These are phyloP conservation scores for Mrakia hoshinonis DNA, from an alignment of 768 basidiomycete species.

Conservation along the genomic window DNA sequence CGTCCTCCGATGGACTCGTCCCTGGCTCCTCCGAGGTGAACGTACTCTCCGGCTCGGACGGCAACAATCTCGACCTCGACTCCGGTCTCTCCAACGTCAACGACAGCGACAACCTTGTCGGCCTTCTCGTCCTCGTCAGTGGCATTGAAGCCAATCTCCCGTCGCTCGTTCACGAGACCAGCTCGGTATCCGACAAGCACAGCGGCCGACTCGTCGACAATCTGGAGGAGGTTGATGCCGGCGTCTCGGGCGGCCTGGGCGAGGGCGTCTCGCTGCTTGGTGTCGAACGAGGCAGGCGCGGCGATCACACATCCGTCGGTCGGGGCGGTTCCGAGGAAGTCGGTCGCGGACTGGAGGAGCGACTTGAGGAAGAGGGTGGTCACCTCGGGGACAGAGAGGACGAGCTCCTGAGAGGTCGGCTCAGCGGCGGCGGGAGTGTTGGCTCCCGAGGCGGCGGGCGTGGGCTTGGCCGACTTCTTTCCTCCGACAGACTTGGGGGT, in stretches of 20 bases:
- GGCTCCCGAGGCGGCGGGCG: slow-evolving; percentile 38
- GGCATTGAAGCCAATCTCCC: slow-evolving; percentile 38
- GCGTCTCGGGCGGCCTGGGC: slow-evolving; percentile 66
- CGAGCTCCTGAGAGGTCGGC: slow-evolving; percentile 54
- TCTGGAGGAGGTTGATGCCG: slow-evolving; percentile 72
- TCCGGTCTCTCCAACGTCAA: slow-evolving; percentile 43
- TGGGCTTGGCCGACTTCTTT: slow-evolving; percentile 45
- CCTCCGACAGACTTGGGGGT: slow-evolving; percentile 30
- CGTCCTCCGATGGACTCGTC: slow-evolving; percentile 42
- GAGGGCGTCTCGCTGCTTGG: slow-evolving; percentile 60
- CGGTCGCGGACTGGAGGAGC: slow-evolving; percentile 74
- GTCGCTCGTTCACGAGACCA: slow-evolving; percentile 38
- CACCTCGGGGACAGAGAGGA: slow-evolving; percentile 73
- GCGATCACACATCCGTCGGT: slow-evolving; percentile 74
- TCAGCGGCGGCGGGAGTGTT: slow-evolving; percentile 44
- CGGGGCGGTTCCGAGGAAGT: slow-evolving; percentile 70
- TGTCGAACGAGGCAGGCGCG: slow-evolving; percentile 66
- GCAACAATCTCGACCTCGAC: slow-evolving; percentile 39
- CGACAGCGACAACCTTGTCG: slow-evolving; percentile 41
- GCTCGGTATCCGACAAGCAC: slow-evolving; percentile 48
- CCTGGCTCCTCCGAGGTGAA: slow-evolving; percentile 39
- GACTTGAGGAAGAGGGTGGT: slow-evolving; percentile 76
- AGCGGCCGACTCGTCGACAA: slow-evolving; percentile 79
- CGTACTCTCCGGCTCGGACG: slow-evolving; percentile 41
- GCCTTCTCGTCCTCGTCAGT: slow-evolving; percentile 38